Evolutionary conservation across 257 asterid genomes (phyloP).

Genomic region (Fraxinus anomala): DNA sequence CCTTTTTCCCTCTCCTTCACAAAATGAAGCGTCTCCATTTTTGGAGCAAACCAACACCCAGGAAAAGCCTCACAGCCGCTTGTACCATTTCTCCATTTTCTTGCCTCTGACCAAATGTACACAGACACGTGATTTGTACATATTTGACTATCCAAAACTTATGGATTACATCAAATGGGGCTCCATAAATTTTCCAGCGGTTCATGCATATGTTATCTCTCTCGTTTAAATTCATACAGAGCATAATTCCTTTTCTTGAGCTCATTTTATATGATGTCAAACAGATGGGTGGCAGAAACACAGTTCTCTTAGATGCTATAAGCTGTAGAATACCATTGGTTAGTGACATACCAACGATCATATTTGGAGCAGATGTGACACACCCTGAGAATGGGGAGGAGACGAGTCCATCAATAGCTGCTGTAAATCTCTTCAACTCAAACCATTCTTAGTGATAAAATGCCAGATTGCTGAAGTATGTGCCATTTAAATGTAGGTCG

Average conservation of each 20-base stretch:
- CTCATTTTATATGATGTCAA: not conserved
- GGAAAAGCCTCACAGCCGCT: no score
- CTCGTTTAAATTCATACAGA: not conserved
- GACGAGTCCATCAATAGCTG: constrained; percentile 97
- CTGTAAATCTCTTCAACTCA: constrained; percentile 50
- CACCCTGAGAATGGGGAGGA: constrained; percentile 99
- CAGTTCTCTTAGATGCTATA: constrained; percentile 80
- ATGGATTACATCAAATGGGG: no score
- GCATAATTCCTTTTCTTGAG: not conserved
- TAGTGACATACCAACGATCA: constrained; percentile 95
- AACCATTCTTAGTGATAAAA: not conserved
- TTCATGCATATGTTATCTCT: not conserved
- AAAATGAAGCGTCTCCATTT: no score
- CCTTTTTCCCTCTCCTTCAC: no score
- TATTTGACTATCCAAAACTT: no score
- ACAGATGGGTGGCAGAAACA: constrained; percentile 98
- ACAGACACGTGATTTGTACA: no score
- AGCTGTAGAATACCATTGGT: constrained; percentile 95
- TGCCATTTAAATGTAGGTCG: constrained; percentile 59
- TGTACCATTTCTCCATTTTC: no score
- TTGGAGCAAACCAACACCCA: no score
- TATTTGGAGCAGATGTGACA: constrained; percentile 98
- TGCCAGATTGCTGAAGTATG: constrained; percentile 20
- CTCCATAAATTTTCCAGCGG: not conserved
- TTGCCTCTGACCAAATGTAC: no score